A percentile compares a stretch with the other conserved stretches of the same genome.
phyloP scores from a whole-genome alignment of 352 stramenopile species.

The Globisporangium ultimum region DNA sequence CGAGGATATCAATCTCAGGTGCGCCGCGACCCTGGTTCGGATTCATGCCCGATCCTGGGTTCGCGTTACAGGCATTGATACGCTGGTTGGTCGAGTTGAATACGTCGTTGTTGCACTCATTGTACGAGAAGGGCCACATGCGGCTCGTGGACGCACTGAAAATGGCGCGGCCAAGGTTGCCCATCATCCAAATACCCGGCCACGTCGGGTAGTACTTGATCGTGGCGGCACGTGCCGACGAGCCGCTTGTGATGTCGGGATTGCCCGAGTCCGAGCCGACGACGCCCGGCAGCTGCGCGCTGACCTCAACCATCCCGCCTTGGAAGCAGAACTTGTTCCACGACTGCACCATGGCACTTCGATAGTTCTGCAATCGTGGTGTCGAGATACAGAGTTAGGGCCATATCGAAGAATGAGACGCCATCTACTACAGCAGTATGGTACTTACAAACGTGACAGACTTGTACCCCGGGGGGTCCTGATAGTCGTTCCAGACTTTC shows the following conservation, averaged over 20 bases:
- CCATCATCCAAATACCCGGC: too few relatives aligned
- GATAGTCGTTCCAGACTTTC: slow-evolving; percentile 2
- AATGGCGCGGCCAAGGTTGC: too few relatives aligned
- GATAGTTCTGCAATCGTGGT: slow-evolving; percentile 79
- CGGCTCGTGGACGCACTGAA: too few relatives aligned
- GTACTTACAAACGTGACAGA: neutral
- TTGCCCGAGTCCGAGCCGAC: slow-evolving; percentile 38
- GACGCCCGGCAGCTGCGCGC: slow-evolving; percentile 83
- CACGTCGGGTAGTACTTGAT: too few relatives aligned
- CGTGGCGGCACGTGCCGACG: slow-evolving; percentile 17
- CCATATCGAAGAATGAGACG: slow-evolving; percentile 19
- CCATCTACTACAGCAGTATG: neutral
- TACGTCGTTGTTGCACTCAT: slow-evolving; percentile 73
- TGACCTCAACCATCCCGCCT: slow-evolving; percentile 75
- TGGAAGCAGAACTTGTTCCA: slow-evolving; percentile 97
- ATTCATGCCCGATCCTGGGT: slow-evolving; percentile 88
- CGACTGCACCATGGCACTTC: slow-evolving; percentile 87
- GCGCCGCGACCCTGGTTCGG: slow-evolving; percentile 79
- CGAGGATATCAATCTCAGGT: slow-evolving; percentile 93
- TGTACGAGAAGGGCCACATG: slow-evolving; percentile 93
- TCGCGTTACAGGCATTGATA: slow-evolving; percentile 83
- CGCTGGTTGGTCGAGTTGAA: slow-evolving; percentile 38
- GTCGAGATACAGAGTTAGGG: slow-evolving; percentile 79
- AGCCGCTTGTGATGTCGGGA: slow-evolving; percentile 23
- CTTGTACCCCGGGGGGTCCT: slow-evolving; percentile 41